Conservation (phyloP, 441 rosid species). For the Gossypium schwendimanii region DNA sequence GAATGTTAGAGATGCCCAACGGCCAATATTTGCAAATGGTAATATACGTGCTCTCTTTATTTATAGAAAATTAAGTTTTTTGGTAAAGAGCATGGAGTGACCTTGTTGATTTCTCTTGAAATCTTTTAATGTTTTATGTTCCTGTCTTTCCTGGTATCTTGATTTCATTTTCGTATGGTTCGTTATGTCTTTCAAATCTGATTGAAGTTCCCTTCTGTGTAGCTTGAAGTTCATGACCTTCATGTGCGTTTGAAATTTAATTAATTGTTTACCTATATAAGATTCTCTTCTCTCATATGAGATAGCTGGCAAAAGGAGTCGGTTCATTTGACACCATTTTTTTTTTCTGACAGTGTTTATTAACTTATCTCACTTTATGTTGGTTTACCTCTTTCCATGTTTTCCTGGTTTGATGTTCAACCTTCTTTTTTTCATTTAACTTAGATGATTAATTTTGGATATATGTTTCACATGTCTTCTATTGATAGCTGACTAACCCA, state of each 20-base stretch:
- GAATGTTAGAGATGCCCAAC: conserved; percentile 75
- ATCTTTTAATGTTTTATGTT: background rate
- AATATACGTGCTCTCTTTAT: conserved; percentile 5
- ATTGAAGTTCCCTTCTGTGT: background rate
- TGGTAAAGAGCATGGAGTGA: background rate
- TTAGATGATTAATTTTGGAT: background rate
- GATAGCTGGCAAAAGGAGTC: background rate
- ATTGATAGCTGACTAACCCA: conserved; percentile 1
- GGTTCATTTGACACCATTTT: background rate
- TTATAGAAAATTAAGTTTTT: background rate
- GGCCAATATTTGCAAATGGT: conserved; percentile 97
- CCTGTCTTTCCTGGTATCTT: background rate
- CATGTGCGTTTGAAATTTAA: background rate
- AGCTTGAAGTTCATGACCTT: conserved; percentile 9
- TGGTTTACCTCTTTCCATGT: background rate
- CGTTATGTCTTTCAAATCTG: background rate
- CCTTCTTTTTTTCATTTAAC: background rate
- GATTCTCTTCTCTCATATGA: background rate
- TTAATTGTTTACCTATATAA: background rate
- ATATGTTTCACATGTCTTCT: conserved; percentile 3
- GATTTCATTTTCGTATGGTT: background rate
- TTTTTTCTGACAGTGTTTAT: background rate
- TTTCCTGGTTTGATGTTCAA: background rate
- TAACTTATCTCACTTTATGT: background rate
- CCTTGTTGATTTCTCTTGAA: conserved; percentile 4